Conservation (phyloP, 768 basidiomycete genomes). For the Termitomyces sp. region DNA sequence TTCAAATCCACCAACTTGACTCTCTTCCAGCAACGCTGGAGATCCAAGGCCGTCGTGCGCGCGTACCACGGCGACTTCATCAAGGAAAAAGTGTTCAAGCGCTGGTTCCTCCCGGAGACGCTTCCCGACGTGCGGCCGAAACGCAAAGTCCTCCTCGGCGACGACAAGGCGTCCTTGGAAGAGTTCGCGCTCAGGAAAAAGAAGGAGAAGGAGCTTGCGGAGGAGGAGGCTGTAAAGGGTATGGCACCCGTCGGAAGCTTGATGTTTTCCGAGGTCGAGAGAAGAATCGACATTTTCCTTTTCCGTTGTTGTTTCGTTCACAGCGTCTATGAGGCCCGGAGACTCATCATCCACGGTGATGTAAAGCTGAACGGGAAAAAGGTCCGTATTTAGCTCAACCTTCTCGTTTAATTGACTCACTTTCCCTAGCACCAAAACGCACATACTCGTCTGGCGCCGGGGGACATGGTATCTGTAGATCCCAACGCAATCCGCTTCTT, state of each 20-base stretch:
- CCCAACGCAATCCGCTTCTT: slow-evolving; percentile 76
- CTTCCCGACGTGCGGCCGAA: slow-evolving; percentile 82
- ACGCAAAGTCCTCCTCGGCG: slow-evolving; percentile 31
- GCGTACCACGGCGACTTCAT: slow-evolving; percentile 97
- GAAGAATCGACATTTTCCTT: slow-evolving; percentile 86
- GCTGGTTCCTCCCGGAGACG: slow-evolving; percentile 86
- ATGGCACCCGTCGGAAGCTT: slow-evolving; percentile 90
- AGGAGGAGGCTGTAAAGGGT: slow-evolving; percentile 51
- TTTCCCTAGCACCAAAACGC: slow-evolving; percentile 67
- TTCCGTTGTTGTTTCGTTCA: slow-evolving; percentile 86
- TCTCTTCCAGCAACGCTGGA: slow-evolving; percentile 91
- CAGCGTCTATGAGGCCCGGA: slow-evolving; percentile 86
- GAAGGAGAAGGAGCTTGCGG: slow-evolving; percentile 41
- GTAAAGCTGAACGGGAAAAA: slow-evolving; percentile 87
- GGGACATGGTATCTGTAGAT: slow-evolving; percentile 90
- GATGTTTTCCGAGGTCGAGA: slow-evolving; percentile 94
- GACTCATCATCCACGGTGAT: slow-evolving; percentile 80
- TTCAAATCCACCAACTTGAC: slow-evolving; percentile 56
- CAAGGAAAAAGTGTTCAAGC: slow-evolving; percentile 87
- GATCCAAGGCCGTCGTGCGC: slow-evolving; percentile 76
- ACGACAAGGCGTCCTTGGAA: slow-evolving; percentile 41
- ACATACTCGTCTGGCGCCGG: slow-evolving; percentile 85
- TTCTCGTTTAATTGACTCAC: background rate
- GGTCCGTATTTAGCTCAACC: slow-evolving; percentile 34
- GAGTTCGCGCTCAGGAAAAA: slow-evolving; percentile 56